Conservation (phyloP, 2,329 filamentous ascomycete genomes). For the Byssothecium circinans region DNA sequence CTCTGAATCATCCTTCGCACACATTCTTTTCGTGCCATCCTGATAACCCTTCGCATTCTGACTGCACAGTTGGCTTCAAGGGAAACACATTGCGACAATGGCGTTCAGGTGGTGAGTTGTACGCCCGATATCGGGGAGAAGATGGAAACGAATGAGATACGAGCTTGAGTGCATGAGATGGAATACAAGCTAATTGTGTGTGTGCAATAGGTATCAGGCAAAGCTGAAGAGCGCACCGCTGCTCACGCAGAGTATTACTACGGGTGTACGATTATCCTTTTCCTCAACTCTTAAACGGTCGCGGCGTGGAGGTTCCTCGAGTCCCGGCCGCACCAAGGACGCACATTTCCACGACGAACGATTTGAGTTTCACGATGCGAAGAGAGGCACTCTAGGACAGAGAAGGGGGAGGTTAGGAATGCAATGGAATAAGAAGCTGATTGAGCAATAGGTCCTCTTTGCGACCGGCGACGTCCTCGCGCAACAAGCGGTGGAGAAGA, state of each 20-base stretch:
- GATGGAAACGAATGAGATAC: background rate
- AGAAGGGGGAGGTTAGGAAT: background rate
- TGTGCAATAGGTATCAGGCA: slow-evolving; percentile 73
- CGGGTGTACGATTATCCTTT: slow-evolving; percentile 57
- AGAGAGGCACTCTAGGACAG: background rate
- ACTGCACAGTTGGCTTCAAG: background rate
- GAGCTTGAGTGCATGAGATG: slow-evolving; percentile 1
- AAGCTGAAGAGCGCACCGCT: slow-evolving; percentile 79
- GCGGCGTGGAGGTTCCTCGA: no score
- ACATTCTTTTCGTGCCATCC: background rate
- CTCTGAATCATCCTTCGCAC: background rate
- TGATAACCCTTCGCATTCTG: background rate
- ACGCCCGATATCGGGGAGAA: background rate
- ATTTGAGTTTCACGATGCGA: no score
- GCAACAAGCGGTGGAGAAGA: slow-evolving; percentile 86
- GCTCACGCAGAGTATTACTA: slow-evolving; percentile 88
- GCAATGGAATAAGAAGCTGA: background rate
- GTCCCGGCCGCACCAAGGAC: no score
- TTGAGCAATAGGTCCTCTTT: slow-evolving; percentile 68
- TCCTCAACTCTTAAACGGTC: background rate
- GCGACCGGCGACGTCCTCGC: slow-evolving; percentile 88
- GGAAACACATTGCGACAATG: slow-evolving; percentile 16
- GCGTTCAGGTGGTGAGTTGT: slow-evolving; percentile 48
- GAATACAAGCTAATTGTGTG: slow-evolving; percentile 11
- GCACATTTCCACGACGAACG: no score